phyloP scores from a whole-genome alignment of 1,284 basidiomycete species.

The Agroathelia rolfsii region DNA sequence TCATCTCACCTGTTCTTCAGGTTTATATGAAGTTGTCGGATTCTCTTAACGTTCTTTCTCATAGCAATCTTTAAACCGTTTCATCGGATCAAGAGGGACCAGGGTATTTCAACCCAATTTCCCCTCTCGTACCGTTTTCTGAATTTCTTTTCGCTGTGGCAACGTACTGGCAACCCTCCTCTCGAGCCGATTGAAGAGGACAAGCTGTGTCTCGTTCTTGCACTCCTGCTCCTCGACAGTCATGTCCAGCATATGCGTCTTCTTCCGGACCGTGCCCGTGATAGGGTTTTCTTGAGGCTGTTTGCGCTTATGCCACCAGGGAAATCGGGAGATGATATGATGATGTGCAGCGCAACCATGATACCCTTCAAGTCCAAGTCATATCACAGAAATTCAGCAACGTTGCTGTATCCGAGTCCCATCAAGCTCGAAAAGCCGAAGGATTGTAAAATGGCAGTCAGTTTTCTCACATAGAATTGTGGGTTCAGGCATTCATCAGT shows the following conservation, averaged over 20 bases:
- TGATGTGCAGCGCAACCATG: constrained; percentile 39
- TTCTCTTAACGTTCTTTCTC: too few species aligned
- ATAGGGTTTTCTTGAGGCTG: constrained; percentile 76
- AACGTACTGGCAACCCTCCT: constrained; percentile 57
- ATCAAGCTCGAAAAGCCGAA: constrained; percentile 37
- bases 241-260: constrained; percentile 48
- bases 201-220: constrained; percentile 84
- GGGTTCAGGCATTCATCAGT: too few species aligned
- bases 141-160: constrained; percentile 59
- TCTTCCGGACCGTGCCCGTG: constrained; percentile 52
- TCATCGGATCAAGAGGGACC: too few species aligned
- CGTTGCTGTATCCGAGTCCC: constrained; percentile 85
- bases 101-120: constrained; percentile 22
- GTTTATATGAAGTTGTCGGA: too few species aligned
- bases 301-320: constrained; percentile 30
- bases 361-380: too few species aligned
- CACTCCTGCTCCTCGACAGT: constrained; percentile 85
- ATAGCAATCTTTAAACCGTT: too few species aligned
- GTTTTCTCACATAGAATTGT: too few species aligned
- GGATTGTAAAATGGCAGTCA: too few species aligned
- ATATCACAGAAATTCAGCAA: constrained; percentile 84
- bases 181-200: constrained; percentile 82
- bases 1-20: too few species aligned
- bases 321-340: constrained; percentile 21
- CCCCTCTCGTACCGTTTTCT: constrained; percentile 58